Base-by-base conservation (phyloP, 2,329 filamentous ascomycete species). In the Scedosporium dehoogii region DNA sequence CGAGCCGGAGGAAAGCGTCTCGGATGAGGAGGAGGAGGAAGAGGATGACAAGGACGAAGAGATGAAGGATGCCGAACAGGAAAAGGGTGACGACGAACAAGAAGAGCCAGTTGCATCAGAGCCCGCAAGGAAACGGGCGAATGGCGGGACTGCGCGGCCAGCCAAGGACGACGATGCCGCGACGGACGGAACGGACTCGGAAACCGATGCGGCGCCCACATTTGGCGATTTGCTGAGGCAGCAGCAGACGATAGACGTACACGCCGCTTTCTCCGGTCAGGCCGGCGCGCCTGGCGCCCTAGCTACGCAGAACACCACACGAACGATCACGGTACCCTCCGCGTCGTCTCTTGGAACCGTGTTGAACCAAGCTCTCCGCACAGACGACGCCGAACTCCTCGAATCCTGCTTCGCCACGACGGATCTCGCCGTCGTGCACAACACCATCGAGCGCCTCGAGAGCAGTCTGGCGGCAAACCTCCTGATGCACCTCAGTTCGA, bases 361-460 rank as follows among this genome's bases (percentile, higher is more conserved):
- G n/a, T 86, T 99, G 64, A 87, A 92, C 14, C 93, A 97, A 74
- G 91, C 94, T 5, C 86, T 99, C 63, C 89, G 89, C 70, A 97
- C 92, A 65, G 94, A 97, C 75, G 94, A 99, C 76, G 83, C 84
- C 65, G 87, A 89, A 66, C 87, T 97, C 60, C 87, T 99, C 68
- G 93, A 97, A 78, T 92, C 91, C 0, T 97, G 93, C 75, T 85
- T 99, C 69, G 89, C 91, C 69, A 88, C 88, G 16, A 87, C 84
- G 62, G 90, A 97, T 71, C 75, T 87, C 56, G 78, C 82, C 66
- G 92, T 88, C 65, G 88, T 99, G 67, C 88, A 89, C 71, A 87
- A 89, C 68, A 99, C 94, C 46, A 91, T 99, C 69, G 90, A 96
- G 74, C 86, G 92, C 62, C 84, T 97, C 64, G 91, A 96, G 68